phyloP scores from a whole-genome alignment of 352 stramenopile genomes.

The Globisporangium apiculatum region DNA sequence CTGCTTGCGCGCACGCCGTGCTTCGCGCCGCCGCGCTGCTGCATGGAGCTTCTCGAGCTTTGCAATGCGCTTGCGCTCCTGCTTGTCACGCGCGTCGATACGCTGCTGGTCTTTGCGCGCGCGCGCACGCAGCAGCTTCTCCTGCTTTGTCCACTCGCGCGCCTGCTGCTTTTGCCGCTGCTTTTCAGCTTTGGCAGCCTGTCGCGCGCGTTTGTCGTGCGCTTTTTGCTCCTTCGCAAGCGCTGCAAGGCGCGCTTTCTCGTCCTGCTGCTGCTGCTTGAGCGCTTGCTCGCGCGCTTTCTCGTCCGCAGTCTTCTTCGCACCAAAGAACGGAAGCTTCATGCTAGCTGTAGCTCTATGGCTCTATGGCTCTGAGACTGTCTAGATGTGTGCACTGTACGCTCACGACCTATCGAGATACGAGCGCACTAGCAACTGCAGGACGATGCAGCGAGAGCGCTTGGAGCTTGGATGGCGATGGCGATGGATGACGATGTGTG shows the following conservation, averaged over 20 bases:
- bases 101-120: constrained; percentile 12
- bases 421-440: not conserved
- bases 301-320: constrained; percentile 8
- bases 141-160: constrained; percentile 13
- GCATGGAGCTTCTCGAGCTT: constrained; percentile 21
- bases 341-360: not conserved
- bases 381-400: not conserved
- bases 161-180: constrained; percentile 8
- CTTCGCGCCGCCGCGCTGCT: constrained; percentile 9
- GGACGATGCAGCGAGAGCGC: not conserved
- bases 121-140: constrained; percentile 14
- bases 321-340: constrained; percentile 9
- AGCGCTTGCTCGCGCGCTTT: constrained; percentile 4
- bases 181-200: constrained; percentile 9
- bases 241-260: constrained; percentile 14
- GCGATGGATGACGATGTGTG: not conserved
- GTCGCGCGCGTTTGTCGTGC: constrained; percentile 4
- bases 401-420: not conserved
- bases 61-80: constrained; percentile 14
- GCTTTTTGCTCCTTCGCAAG: constrained; percentile 15
- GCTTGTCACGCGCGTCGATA: constrained; percentile 6
- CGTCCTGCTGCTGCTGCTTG: constrained; percentile 10
- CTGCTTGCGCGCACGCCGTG: constrained; percentile 5
- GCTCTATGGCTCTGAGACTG: not conserved
- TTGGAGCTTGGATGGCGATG: not conserved